Conservation (phyloP, 371 early-diverging fungal genomes). For the Funneliformis caledonium region DNA sequence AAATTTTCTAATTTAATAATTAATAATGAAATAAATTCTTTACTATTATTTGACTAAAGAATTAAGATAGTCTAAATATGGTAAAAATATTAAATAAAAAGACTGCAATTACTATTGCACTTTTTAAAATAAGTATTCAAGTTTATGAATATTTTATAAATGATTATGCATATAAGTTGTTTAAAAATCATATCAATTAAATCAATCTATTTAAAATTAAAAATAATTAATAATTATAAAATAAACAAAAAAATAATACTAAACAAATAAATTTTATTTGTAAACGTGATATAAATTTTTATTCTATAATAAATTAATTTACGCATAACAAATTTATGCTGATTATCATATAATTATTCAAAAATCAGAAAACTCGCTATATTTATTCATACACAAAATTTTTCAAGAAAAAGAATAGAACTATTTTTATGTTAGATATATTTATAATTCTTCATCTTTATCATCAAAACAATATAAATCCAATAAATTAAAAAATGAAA, state of each 20-base stretch:
- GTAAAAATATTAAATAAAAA: constrained; percentile 21
- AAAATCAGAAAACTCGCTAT: too few relatives aligned
- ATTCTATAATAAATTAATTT: too few relatives aligned
- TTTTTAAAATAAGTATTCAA: background rate
- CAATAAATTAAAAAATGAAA: background rate
- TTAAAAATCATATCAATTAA: background rate
- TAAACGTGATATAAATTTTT: too few relatives aligned
- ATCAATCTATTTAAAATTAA: background rate
- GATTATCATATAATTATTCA: too few relatives aligned
- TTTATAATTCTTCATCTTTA: background rate
- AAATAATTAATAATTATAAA: too few relatives aligned
- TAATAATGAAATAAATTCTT: background rate
- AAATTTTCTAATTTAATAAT: constrained; percentile 6
- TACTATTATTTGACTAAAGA: too few relatives aligned
- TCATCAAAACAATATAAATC: background rate
- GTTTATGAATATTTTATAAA: constrained; percentile 3
- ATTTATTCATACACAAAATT: background rate
- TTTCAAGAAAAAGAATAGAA: constrained; percentile 16
- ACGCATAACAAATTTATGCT: too few relatives aligned
- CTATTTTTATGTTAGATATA: background rate
- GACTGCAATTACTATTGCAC: background rate
- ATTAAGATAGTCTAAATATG: background rate
- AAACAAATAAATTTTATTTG: too few relatives aligned
- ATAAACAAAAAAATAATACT: too few relatives aligned
- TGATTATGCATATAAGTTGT: background rate